These are phyloP conservation scores for Euryodendron excelsum DNA, from an alignment of 148 eudicot species.

Conservation along the genomic window DNA sequence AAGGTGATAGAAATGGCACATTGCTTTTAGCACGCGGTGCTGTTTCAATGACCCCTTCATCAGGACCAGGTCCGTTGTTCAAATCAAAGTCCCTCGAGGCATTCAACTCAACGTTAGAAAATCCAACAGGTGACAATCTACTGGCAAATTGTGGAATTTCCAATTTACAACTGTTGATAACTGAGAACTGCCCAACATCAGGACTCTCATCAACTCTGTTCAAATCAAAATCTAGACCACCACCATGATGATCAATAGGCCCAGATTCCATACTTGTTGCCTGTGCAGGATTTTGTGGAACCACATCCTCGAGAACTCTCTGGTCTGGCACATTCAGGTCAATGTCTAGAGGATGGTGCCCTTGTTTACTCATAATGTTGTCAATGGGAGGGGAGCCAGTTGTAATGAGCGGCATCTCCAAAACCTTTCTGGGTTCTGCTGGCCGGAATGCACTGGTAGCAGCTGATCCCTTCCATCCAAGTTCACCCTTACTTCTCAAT, in stretches of 20 bases:
- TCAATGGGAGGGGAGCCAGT: slow-evolving; percentile 26
- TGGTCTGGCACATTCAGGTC: slow-evolving; percentile 89
- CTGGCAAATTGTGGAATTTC: slow-evolving; percentile 29
- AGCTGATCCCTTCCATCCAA: slow-evolving; percentile 92
- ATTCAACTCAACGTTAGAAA: slow-evolving; percentile 33
- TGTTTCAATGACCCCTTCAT: slow-evolving; percentile 46
- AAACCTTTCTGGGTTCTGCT: slow-evolving; percentile 72
- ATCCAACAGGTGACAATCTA: slow-evolving; percentile 30
- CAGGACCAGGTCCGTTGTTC: slow-evolving; percentile 74
- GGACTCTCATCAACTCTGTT: slow-evolving; percentile 65
- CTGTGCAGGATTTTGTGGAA: slow-evolving; percentile 31
- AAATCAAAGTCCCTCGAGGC: slow-evolving; percentile 72
- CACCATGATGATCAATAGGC: slow-evolving; percentile 23
- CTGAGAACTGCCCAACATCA: slow-evolving; percentile 43
- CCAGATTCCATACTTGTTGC: slow-evolving; percentile 23
- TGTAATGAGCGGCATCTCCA: slow-evolving; percentile 33
- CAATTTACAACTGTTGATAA: slow-evolving; percentile 31
- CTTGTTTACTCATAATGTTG: slow-evolving; percentile 37
- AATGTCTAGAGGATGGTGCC: slow-evolving; percentile 58
- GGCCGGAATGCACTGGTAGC: slow-evolving; percentile 96
- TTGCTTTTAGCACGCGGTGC: slow-evolving; percentile 28
- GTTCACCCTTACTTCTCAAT: slow-evolving; percentile 56
- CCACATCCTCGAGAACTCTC: slow-evolving; percentile 50
- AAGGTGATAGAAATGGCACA: slow-evolving; percentile 32
- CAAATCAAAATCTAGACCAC: slow-evolving; percentile 78